Percentiles rank a stretch among this genome's conserved stretches.
Conservation (phyloP, 345 rosid species). For the Zanthoxylum bungeanum region DNA sequence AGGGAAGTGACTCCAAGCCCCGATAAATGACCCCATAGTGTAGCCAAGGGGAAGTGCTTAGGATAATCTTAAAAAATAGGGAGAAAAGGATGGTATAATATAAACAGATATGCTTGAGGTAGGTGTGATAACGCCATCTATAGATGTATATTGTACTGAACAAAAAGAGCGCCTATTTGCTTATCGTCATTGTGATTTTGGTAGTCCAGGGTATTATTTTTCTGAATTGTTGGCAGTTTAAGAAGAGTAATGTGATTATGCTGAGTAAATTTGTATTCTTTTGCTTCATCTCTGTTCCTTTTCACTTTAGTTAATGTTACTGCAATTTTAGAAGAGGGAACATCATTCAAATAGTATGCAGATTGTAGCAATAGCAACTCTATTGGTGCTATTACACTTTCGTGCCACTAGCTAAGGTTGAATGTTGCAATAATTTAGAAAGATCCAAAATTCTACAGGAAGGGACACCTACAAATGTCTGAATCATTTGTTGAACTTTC, state of each 20-base stretch:
- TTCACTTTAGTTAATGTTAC: not conserved
- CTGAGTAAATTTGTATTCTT: slow-evolving; percentile 20
- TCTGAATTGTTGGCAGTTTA: slow-evolving; percentile 18
- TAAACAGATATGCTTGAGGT: slow-evolving; percentile 29
- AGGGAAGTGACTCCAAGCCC: slow-evolving; percentile 71
- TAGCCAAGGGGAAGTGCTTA: slow-evolving; percentile 25
- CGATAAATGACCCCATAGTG: slow-evolving; percentile 24
- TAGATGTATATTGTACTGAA: slow-evolving; percentile 36
- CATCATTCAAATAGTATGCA: not conserved
- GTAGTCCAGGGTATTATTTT: slow-evolving; percentile 46
- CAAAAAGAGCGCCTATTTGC: slow-evolving; percentile 31
- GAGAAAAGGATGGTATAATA: slow-evolving; percentile 34
- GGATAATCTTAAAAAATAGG: slow-evolving; percentile 30
- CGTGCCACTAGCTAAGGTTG: not conserved
- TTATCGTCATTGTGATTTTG: slow-evolving; percentile 45
- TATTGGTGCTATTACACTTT: not conserved
- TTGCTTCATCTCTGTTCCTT: not conserved
- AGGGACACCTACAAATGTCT: not conserved
- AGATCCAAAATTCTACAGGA: too few species aligned
- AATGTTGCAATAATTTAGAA: not conserved
- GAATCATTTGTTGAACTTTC: not conserved
- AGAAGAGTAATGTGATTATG: slow-evolving; percentile 33
- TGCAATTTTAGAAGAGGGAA: not conserved
- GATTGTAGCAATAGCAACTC: not conserved
- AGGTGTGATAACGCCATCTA: slow-evolving; percentile 21